Evolutionary conservation across 192 early-diverging fungal species (phyloP).

Genomic region (Rhizophagus prolifer): DNA sequence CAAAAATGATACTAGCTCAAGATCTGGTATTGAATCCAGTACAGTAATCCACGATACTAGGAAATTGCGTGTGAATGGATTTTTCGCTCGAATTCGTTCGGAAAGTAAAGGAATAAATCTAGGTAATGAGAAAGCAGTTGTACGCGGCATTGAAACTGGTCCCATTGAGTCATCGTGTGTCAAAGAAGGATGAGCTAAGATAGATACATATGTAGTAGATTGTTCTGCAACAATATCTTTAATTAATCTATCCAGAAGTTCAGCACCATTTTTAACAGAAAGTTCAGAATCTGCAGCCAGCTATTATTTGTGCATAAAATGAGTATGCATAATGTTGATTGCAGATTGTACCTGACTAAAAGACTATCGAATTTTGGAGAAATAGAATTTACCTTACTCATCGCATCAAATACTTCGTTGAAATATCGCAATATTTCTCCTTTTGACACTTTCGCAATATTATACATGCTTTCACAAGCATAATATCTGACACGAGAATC

Average conservation of each 20-base stretch:
- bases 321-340: neutral
- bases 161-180: conserved; percentile 39
- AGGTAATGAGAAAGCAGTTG: conserved; percentile 83
- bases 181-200: neutral
- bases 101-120: conserved; percentile 91
- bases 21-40: conserved; percentile 88
- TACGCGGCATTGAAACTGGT: conserved; percentile 53
- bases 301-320: conserved; percentile 40
- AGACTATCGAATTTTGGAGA: conserved; percentile 1
- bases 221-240: conserved; percentile 97
- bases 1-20: conserved; percentile 88
- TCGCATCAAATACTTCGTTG: conserved; percentile 95
- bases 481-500: conserved; percentile 96
- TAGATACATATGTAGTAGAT: conserved; percentile 68
- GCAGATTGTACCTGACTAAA: neutral
- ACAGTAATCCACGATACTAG: conserved; percentile 94
- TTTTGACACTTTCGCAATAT: conserved; percentile 94
- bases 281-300: conserved; percentile 84
- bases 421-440: conserved; percentile 88
- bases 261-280: conserved; percentile 93
- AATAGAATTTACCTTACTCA: conserved; percentile 72
- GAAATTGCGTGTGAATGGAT: conserved; percentile 87
- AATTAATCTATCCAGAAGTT: conserved; percentile 89
- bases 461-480: conserved; percentile 98
- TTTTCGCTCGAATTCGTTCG: conserved; percentile 89